Evolutionary conservation across 768 basidiomycete species (phyloP).

Genomic region (Mycena filopes): DNA sequence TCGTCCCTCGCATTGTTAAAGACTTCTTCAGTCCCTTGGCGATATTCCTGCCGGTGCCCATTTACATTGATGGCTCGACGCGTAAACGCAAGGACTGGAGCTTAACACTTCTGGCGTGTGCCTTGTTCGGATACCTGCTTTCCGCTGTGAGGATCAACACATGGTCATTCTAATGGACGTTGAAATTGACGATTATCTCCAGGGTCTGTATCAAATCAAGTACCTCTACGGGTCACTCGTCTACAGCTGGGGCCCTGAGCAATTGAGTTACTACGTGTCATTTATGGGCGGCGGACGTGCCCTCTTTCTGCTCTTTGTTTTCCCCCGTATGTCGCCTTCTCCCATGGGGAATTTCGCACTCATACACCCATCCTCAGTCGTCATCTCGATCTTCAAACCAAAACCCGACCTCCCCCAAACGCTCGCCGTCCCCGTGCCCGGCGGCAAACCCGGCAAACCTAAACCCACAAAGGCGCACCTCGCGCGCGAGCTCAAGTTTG

Average conservation of each 20-base stretch:
- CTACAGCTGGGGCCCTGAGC: slow-evolving; percentile 77
- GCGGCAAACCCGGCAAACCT: slow-evolving; percentile 41
- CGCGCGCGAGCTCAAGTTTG: slow-evolving; percentile 74
- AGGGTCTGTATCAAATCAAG: slow-evolving; percentile 85
- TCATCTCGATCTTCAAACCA: slow-evolving; percentile 72
- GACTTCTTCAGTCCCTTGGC: slow-evolving; percentile 66
- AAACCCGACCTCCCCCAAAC: slow-evolving; percentile 23
- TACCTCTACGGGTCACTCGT: slow-evolving; percentile 82
- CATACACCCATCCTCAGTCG: slow-evolving; percentile 48
- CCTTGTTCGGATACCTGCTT: slow-evolving; percentile 71
- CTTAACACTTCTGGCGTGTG: slow-evolving; percentile 73
- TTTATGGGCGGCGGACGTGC: slow-evolving; percentile 72
- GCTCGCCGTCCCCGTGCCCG: slow-evolving; percentile 1
- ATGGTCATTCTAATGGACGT: neutral
- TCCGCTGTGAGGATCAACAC: slow-evolving; percentile 61
- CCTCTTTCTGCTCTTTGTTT: slow-evolving; percentile 62
- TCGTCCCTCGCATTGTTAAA: slow-evolving; percentile 43
- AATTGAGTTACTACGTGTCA: slow-evolving; percentile 82
- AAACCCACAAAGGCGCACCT: slow-evolving; percentile 64
- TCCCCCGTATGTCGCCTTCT: slow-evolving; percentile 47
- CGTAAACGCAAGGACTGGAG: slow-evolving; percentile 79
- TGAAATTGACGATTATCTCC: no score
- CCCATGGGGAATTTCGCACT: neutral
- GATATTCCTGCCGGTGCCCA: slow-evolving; percentile 73
- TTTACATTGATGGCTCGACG: slow-evolving; percentile 51